A percentile compares a stretch with the other conserved stretches of the same genome.
Evolutionary conservation across 2,329 filamentous ascomycete genomes (phyloP).

Genomic region (Helicocarpus griseus): DNA sequence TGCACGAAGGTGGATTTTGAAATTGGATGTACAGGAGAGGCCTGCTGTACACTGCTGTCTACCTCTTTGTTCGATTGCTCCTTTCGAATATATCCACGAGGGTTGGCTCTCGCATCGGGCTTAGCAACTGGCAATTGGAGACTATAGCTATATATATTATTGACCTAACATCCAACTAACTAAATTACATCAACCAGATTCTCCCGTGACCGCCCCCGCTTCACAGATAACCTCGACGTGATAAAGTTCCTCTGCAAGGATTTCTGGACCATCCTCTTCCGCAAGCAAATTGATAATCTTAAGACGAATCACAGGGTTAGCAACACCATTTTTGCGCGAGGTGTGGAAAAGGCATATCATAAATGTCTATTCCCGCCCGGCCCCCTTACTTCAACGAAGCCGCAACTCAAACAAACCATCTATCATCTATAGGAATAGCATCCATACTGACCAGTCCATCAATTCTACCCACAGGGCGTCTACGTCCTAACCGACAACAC

Average conservation of each 20-base stretch:
- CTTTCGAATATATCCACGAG: background rate
- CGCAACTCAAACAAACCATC: no score
- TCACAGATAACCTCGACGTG: conserved; percentile 83
- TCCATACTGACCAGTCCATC: no score
- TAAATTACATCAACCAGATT: conserved; percentile 20
- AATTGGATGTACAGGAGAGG: no score
- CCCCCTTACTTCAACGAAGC: background rate
- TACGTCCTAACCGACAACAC: conserved; percentile 91
- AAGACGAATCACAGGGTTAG: conserved; percentile 90
- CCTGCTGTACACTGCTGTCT: no score
- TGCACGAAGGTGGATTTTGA: no score
- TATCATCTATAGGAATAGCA: no score
- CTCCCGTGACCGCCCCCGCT: conserved; percentile 63
- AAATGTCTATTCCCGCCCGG: background rate
- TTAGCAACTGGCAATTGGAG: no score
- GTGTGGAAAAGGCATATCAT: no score
- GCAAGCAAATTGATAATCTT: conserved; percentile 96
- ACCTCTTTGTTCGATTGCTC: no score
- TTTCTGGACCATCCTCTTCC: conserved; percentile 86
- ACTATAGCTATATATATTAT: background rate
- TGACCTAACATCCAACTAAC: background rate
- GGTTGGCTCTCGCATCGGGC: no score
- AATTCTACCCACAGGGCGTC: conserved; percentile 55
- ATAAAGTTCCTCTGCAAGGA: conserved; percentile 99
- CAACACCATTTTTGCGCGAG: no score